Percentiles rank a stretch among this genome's conserved stretches.
Conservation (phyloP, 306 rosid genomes). For the Vigna hirtella region DNA sequence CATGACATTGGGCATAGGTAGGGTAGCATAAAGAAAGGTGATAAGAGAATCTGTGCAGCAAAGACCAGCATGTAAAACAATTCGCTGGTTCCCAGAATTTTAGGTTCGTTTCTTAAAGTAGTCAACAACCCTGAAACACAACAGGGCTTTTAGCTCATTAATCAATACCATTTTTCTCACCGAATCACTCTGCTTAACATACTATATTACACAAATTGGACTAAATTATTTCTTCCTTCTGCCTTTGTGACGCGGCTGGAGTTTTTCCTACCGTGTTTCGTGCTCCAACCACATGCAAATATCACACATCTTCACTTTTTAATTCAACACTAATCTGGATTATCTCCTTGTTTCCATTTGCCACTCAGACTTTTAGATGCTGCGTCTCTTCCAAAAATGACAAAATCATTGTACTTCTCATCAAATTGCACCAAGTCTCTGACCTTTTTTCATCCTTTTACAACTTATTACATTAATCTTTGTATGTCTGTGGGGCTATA, state of each 20-base stretch:
- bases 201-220: constrained; percentile 33
- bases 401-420: constrained; percentile 37
- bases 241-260: constrained; percentile 49
- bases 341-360: constrained; percentile 46
- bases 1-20: background rate
- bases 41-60: constrained; percentile 43
- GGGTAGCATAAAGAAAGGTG: background rate
- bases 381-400: constrained; percentile 30
- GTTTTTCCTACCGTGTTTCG: constrained; percentile 60
- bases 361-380: constrained; percentile 36
- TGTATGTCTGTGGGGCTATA: too few relatives aligned
- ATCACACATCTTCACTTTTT: constrained; percentile 9
- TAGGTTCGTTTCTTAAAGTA: constrained; percentile 49
- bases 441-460: background rate
- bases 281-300: constrained; percentile 72
- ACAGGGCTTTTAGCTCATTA: constrained; percentile 31
- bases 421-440: background rate
- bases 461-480: background rate
- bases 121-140: constrained; percentile 46
- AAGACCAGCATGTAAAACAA: constrained; percentile 44
- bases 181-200: constrained; percentile 36
- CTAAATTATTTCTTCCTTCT: constrained; percentile 42
- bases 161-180: constrained; percentile 40
- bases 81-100: constrained; percentile 50
- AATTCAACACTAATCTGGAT: constrained; percentile 36